Base-by-base conservation (phyloP, 331 rosid species). In the Arachis monticola region DNA sequence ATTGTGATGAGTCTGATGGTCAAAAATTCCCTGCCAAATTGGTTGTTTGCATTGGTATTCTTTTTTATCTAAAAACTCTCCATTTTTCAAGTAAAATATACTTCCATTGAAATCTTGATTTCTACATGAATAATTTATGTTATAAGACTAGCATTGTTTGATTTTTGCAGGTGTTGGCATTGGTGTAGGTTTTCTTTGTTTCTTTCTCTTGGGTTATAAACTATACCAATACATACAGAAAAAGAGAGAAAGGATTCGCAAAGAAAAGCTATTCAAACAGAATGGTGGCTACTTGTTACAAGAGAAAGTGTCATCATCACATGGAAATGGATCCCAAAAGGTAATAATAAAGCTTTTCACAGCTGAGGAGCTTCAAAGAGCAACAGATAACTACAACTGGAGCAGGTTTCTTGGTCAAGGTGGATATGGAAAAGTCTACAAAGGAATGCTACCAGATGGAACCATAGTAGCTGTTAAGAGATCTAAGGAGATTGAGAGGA, bases 331-430 rank as follows among this genome's bases (percentile, higher is more conserved):
- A 61, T 35, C 40, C 0, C 48, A 44, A 44, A 44, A 44, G 48
- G 81, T 76, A 51, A 82, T 83, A 76, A 82, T 83, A 76, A 86
- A 78, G 52, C 69, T 84, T 11, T 88, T 80, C 41, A 73, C 79
- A 0, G 82, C 84, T 2, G 87, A 79, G 70, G 89, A 88, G 75
- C 41, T 88, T 41, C 60, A 88, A 41, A 84, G 88, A 76, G 91
- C 93, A 31, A 88, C 93, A 42, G 90, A 88, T 72, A 84, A 84
- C 83, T 86, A 82, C 72, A 84, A 76, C 61, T 56, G 31, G 2
- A 88, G 74, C 44, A 65, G 91, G 61, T 82, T 86, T 79, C 86
- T 88, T 55, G 93, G 93, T 61, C 83, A 78, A 17, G 93, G 93
- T 73, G 93, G 89, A 10, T 84, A 64, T 48, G 93, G 90, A 42